phyloP scores from a whole-genome alignment of 1,284 basidiomycete species.

The Trichosporon asahii region DNA sequence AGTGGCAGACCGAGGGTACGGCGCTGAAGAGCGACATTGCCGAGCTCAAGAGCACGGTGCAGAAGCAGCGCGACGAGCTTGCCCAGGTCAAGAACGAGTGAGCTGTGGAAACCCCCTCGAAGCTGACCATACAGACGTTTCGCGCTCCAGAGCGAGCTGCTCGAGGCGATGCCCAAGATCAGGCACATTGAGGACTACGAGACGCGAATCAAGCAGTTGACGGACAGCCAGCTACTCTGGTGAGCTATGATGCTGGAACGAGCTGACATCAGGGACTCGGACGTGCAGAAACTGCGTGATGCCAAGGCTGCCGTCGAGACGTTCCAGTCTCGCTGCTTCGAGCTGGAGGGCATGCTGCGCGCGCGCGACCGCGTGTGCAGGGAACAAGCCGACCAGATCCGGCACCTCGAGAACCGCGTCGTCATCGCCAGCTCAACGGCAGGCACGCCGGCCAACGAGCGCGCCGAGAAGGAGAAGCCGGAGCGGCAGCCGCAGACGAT shows the following conservation, averaged over 20 bases:
- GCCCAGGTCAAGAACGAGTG: constrained; percentile 46
- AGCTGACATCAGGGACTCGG: constrained; percentile 30
- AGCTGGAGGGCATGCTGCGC: constrained; percentile 31
- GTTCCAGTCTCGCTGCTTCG: constrained; percentile 24
- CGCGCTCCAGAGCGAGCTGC: constrained; percentile 40
- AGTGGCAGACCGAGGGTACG: constrained; percentile 41
- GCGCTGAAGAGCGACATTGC: constrained; percentile 33
- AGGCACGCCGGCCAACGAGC: background rate
- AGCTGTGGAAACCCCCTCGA: constrained; percentile 1
- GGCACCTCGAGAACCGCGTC: constrained; percentile 15
- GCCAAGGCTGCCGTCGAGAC: constrained; percentile 27
- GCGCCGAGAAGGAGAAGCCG: constrained; percentile 28
- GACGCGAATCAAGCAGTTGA: constrained; percentile 43
- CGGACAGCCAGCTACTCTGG: constrained; percentile 41
- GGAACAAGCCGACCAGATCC: constrained; percentile 25
- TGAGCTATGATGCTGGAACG: constrained; percentile 17
- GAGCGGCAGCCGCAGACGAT: constrained; percentile 16
- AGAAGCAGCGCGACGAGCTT: constrained; percentile 40
- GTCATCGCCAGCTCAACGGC: background rate
- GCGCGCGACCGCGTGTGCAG: constrained; percentile 28
- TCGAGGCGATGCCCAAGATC: constrained; percentile 41
- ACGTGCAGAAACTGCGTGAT: constrained; percentile 32
- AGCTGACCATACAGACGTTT: constrained; percentile 30
- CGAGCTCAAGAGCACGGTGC: constrained; percentile 30
- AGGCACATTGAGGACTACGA: constrained; percentile 46